phyloP scores from a whole-genome alignment of 75 land plant genomes.

The Gnetum montanum region DNA sequence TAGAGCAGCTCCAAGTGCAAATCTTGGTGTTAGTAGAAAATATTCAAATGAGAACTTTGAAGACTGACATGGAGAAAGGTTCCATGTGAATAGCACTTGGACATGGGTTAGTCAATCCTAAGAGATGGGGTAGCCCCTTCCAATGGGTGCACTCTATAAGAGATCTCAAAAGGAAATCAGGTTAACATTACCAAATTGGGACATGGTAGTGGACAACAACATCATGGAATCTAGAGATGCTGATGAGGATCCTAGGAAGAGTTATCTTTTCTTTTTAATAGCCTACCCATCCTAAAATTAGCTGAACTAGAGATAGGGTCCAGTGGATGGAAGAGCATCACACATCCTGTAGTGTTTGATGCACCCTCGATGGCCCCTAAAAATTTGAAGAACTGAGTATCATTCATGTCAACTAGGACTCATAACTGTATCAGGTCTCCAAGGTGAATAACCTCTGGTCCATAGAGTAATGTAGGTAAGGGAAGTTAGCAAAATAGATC shows the following conservation, averaged over 20 bases:
- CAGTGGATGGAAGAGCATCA: background rate
- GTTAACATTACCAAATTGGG: background rate
- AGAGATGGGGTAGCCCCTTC: background rate
- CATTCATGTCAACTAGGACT: background rate
- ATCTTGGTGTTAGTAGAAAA: conserved; percentile 4
- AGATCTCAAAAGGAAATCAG: background rate
- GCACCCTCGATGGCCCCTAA: background rate
- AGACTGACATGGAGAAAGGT: background rate
- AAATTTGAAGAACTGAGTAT: background rate
- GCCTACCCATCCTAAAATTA: background rate
- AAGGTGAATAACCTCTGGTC: background rate
- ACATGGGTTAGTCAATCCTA: background rate
- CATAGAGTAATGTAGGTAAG: background rate
- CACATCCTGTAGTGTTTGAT: background rate
- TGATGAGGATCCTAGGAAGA: background rate
- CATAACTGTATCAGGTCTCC: background rate
- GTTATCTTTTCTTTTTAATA: background rate
- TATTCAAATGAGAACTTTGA: background rate
- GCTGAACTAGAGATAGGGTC: background rate
- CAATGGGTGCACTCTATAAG: background rate
- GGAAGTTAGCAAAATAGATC: background rate
- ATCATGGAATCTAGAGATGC: background rate
- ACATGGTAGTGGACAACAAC: background rate
- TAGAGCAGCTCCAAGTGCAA: background rate
- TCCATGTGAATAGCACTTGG: background rate